Evolutionary conservation across 305 asterid species (phyloP), one percentile per base, ranked within the genome.

Genomic region (Fraxinus angustifolia): DNA sequence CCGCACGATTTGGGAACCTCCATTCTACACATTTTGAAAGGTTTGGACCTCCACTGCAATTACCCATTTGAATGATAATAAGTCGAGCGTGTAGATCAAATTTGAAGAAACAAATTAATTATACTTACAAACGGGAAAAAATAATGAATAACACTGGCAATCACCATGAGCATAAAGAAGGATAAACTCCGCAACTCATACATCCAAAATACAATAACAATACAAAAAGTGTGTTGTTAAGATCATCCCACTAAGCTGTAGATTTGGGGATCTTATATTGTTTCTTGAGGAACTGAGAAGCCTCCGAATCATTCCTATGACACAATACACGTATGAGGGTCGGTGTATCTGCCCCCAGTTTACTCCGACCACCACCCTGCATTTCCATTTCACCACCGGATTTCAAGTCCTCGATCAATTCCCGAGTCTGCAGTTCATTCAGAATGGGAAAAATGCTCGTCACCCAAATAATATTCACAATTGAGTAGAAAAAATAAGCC

Each of bases 271-370:
- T 96, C 83, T 87, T 96, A 89, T 90, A 94, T 78, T 96, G 98
- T 86, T 96, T 96, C 94, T 96, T 96, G 88, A 96, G 94, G 90
- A 96, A 96, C 82, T 94, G 98, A 68, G 99, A 96, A 42, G 98
- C 94, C 88, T 94, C 99, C 2, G 99, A 91, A 81, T 96, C 99
- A 78, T 89, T 84, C 78, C 98, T 86, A 80, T 94, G 99, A 83
- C 99, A 94, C 75, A 96, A 85, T 80, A 96, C 86, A 83, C 99
- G 87, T 68, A 94, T 91, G 14, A 96, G 87, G 11, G 98, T 94
- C 85, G 93, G 92, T 3, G 96, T 38, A 87, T 96, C 99, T 10
- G 95, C 96, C 34, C 99, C 99, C 80, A 93, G 50, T 84, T 82
- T 91, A 81, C 98, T 86, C 88, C 93, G 76, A 33, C 48, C 86